Base-by-base conservation (phyloP, 495 filamentous ascomycete genomes). In the Podospora comata region DNA sequence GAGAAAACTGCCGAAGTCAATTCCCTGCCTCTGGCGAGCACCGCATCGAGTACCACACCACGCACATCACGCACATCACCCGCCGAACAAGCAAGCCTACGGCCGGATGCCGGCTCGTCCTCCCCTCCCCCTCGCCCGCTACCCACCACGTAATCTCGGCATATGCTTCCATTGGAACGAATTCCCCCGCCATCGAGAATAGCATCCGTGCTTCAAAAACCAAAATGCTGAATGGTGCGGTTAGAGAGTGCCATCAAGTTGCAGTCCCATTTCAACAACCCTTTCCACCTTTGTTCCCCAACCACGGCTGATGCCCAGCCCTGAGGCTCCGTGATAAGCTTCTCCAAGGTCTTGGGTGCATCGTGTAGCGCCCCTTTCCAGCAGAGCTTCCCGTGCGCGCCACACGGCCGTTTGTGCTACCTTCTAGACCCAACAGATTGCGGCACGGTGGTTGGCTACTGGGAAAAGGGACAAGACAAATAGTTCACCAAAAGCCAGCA, bases 321-420 rank as follows among this genome's bases (percentile, higher is more conserved):
- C 34, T 63, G 61, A 63, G 61, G 61, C 61, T 63, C 61, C 30
- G 15, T 6, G 32, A 63, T 18, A 63, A 63, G 61, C 61, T 63
- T 63, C 61, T 18, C 61, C 61, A 63, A 63, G 61, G 28, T 53
- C 61, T 63, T 62, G 60, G 60, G 30, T 32, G 27, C 27, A 62
- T 61, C 27, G 23, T 62, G 60, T 6, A 28, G 60, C 28, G 58
- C 26, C 26, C 16, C 18, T 7, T 18, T 23, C 6, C 55, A 26
- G n/a, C 20, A 23, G 54, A 23, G 23, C 23, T 18, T 58, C 55
- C 55, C 23, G 55, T 58, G 55, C 55, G 55, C 55, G 23, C 23
- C 23, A 23, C 55, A 58, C 55, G 13, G 11, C 55, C 55, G 23
- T 58, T 58, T 48, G 39, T 48, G 39, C 39, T 11, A 48, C 39